A percentile compares a stretch with the other conserved stretches of the same genome.
Conservation (phyloP, 805 yeast genomes). For the Saccharomycopsis olivae region DNA sequence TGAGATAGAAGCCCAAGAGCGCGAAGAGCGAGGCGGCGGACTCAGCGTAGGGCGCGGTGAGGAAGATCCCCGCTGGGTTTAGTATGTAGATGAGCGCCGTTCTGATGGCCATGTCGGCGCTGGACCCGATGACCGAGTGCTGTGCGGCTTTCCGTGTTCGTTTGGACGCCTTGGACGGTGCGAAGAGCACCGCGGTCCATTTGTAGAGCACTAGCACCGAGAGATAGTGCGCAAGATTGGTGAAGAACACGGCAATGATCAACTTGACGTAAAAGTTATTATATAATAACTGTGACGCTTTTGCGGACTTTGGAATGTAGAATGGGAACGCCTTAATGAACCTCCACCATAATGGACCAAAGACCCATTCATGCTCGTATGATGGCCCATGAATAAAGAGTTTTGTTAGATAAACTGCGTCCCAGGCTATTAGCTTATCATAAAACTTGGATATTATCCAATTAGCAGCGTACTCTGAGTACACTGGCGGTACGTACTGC, state of each 20-base stretch:
- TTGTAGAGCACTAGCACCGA: slow-evolving; percentile 39
- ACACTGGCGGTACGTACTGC: too few species aligned
- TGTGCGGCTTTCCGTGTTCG: slow-evolving; percentile 15
- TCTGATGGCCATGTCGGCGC: slow-evolving; percentile 26
- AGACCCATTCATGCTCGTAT: slow-evolving; percentile 90
- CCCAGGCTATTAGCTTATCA: slow-evolving; percentile 68
- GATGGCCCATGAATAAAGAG: slow-evolving; percentile 37
- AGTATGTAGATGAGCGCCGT: slow-evolving; percentile 40
- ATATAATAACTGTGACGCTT: slow-evolving; percentile 16
- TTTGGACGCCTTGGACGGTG: too few species aligned
- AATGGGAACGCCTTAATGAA: slow-evolving; percentile 25
- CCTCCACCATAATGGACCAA: slow-evolving; percentile 68
- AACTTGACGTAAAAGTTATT: slow-evolving; percentile 35
- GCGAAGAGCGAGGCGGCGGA: slow-evolving; percentile 53
- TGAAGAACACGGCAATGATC: slow-evolving; percentile 35
- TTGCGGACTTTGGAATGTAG: too few species aligned
- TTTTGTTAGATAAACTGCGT: slow-evolving; percentile 64
- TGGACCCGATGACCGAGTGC: too few species aligned
- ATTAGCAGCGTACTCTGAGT: too few species aligned
- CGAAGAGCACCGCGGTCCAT: slow-evolving; percentile 33
- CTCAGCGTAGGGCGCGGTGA: slow-evolving; percentile 70
- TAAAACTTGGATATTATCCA: too few species aligned
- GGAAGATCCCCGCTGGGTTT: slow-evolving; percentile 77
- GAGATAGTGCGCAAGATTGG: slow-evolving; percentile 42
- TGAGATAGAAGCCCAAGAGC: slow-evolving; percentile 42